Conservation (phyloP, 495 filamentous ascomycete genomes). For the Aspergillus incahuasiensis region DNA sequence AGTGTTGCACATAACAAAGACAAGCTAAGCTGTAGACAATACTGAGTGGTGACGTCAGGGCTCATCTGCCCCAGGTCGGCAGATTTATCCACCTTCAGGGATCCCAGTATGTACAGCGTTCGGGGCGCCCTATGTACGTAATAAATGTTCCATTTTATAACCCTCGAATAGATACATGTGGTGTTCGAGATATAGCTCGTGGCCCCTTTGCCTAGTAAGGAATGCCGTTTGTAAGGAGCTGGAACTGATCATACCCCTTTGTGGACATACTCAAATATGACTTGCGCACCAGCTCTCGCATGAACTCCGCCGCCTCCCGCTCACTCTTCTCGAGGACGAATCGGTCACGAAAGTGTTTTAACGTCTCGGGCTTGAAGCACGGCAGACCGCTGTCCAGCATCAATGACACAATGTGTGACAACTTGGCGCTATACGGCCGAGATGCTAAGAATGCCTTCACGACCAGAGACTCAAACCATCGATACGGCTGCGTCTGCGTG, state of each 20-base stretch:
- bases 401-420: conserved; percentile 80
- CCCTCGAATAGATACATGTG: background rate
- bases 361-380: conserved; percentile 96
- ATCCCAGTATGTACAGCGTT: no score
- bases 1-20: no score
- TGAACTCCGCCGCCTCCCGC: conserved; percentile 90
- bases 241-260: conserved; percentile 93
- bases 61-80: background rate
- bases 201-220: conserved; percentile 63
- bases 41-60: conserved; percentile 1
- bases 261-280: conserved; percentile 86
- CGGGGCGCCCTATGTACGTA: background rate
- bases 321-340: conserved; percentile 94
- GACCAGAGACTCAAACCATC: conserved; percentile 93
- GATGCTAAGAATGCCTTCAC: conserved; percentile 93
- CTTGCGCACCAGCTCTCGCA: conserved; percentile 80
- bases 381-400: conserved; percentile 97
- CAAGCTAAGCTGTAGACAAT: no score
- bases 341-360: conserved; percentile 85
- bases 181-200: background rate
- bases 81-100: background rate
- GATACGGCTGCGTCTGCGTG: conserved; percentile 78
- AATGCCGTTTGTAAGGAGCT: conserved; percentile 95
- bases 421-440: conserved; percentile 78
- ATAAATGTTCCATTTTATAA: background rate